phyloP scores from a whole-genome alignment of 306 rosid genomes.

The Trichosanthes truncata region DNA sequence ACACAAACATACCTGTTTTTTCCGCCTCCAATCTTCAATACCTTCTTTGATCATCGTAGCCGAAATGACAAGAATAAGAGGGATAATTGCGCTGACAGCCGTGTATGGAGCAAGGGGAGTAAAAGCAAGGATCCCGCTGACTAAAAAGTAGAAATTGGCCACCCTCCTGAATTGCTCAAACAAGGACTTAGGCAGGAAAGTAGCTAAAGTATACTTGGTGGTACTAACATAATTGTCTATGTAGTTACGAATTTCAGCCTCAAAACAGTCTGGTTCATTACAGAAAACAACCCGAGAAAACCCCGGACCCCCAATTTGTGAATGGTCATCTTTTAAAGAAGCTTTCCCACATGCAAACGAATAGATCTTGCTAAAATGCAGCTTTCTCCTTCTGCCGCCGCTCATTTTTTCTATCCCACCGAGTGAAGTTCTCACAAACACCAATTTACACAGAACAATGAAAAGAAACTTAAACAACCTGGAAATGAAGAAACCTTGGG shows the following conservation, averaged over 20 bases:
- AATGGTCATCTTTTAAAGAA: conserved; percentile 50
- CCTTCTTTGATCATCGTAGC: conserved; percentile 83
- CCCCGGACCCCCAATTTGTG: conserved; percentile 69
- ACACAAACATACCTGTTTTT: conserved; percentile 54
- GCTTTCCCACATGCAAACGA: conserved; percentile 58
- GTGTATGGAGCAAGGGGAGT: conserved; percentile 73
- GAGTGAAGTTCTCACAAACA: neutral
- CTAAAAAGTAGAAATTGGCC: conserved; percentile 82
- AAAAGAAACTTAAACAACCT: neutral
- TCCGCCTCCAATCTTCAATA: conserved; percentile 70
- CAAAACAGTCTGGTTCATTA: conserved; percentile 54
- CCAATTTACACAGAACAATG: neutral
- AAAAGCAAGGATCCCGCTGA: conserved; percentile 61
- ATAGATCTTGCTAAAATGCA: conserved; percentile 79
- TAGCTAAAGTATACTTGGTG: conserved; percentile 63
- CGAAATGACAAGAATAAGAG: conserved; percentile 46
- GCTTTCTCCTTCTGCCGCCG: conserved; percentile 42
- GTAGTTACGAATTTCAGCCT: conserved; percentile 43
- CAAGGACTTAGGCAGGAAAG: conserved; percentile 84
- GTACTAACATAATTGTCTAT: conserved; percentile 60
- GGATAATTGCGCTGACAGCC: conserved; percentile 75
- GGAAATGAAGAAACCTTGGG: neutral
- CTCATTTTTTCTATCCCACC: conserved; percentile 22
- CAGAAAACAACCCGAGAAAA: conserved; percentile 68
- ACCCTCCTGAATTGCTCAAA: conserved; percentile 98